Evolutionary conservation across 1,284 basidiomycete species (phyloP).

Genomic region (Sanghuangporus weigelae): DNA sequence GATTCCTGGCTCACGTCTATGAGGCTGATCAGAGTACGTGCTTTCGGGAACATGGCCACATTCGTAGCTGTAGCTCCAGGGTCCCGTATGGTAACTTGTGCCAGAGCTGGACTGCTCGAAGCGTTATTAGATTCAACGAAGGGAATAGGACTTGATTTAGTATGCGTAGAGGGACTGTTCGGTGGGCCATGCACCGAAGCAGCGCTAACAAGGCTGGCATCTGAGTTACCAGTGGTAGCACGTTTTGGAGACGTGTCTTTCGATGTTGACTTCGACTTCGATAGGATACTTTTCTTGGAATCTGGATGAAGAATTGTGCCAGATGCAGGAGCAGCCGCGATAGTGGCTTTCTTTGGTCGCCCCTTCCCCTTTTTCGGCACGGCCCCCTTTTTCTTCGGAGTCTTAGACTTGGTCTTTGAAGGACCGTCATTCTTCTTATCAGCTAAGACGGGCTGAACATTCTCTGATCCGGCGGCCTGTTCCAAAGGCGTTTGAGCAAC

Average conservation of each 20-base stretch:
- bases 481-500: not conserved
- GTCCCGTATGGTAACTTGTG: not conserved
- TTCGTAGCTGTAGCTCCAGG: not conserved
- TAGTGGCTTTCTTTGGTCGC: not conserved
- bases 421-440: not conserved
- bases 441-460: not conserved
- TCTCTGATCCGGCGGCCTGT: not conserved
- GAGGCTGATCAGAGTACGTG: not conserved
- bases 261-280: not conserved
- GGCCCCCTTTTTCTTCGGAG: not conserved
- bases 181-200: conserved; percentile 5
- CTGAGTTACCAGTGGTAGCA: not conserved
- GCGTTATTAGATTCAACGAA: not conserved
- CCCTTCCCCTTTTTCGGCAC: not conserved
- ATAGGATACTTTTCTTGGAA: not conserved
- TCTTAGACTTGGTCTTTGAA: conserved; percentile 2
- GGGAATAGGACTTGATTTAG: not conserved
- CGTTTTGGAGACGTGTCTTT: conserved; percentile 1
- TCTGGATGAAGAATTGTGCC: not conserved
- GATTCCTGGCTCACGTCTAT: not conserved
- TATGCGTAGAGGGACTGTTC: not conserved
- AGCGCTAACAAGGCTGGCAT: not conserved
- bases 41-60: not conserved
- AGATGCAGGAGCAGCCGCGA: not conserved
- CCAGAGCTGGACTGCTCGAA: not conserved